phyloP scores from a whole-genome alignment of 1,284 basidiomycete species.

The Uromyces viciae-fabae region DNA sequence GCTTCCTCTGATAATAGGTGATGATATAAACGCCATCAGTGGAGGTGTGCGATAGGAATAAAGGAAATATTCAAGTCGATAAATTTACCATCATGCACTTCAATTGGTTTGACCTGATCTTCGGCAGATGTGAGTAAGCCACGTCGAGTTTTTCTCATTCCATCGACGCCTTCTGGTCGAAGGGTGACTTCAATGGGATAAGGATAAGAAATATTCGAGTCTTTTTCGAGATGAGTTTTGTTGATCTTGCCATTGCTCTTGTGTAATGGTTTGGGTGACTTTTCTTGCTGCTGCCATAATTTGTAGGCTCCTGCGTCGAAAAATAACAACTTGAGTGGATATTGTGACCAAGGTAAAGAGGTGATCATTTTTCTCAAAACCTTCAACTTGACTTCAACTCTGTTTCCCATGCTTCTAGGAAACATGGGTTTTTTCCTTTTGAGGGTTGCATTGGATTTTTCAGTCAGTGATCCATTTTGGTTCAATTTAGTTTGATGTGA shows the following conservation, averaged over 20 bases:
- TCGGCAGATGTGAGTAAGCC: not conserved
- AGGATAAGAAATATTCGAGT: not conserved
- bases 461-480: not conserved
- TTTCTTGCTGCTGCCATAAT: conserved; percentile 17
- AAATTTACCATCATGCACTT: conserved; percentile 40
- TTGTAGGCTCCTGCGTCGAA: conserved; percentile 31
- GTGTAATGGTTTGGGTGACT: not conserved
- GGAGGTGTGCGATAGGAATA: not conserved
- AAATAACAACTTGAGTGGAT: conserved; percentile 34
- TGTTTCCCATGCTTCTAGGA: conserved; percentile 27
- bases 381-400: conserved; percentile 40
- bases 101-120: conserved; percentile 38
- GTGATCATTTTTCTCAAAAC: conserved; percentile 43
- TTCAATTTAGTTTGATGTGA: not conserved
- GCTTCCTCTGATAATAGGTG: conserved; percentile 34
- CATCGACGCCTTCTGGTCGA: conserved; percentile 38
- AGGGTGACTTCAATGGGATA: conserved; percentile 21
- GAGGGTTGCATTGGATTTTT: not conserved
- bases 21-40: not conserved
- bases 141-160: conserved; percentile 22
- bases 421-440: conserved; percentile 36
- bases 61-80: no score
- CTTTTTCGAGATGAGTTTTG: not conserved
- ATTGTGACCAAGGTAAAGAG: conserved; percentile 39
- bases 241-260: no score